A percentile compares a stretch with the other conserved stretches of the same genome.
phyloP scores from a whole-genome alignment of 306 rosid genomes.

The Morella rubra region DNA sequence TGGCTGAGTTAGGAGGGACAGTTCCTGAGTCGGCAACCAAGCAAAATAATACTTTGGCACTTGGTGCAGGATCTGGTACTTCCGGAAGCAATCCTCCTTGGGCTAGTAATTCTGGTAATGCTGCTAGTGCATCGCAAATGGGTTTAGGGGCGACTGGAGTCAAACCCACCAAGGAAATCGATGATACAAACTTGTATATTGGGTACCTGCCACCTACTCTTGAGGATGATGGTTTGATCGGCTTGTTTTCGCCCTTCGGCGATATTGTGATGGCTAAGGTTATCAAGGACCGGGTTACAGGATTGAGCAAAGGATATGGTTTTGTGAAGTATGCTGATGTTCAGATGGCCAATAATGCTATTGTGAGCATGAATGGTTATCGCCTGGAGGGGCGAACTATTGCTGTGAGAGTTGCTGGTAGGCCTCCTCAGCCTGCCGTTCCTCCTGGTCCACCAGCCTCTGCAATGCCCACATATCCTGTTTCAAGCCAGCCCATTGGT shows the following conservation, averaged over 20 bases:
- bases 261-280: constrained; percentile 98
- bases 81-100: constrained; percentile 90
- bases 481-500: constrained; percentile 67
- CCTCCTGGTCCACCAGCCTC: constrained; percentile 89
- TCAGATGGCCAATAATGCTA: constrained; percentile 93
- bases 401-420: constrained; percentile 98
- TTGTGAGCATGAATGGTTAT: constrained; percentile 83
- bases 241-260: constrained; percentile 86
- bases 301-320: constrained; percentile 94
- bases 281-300: constrained; percentile 78
- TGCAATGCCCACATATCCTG: constrained; percentile 67
- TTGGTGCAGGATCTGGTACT: constrained; percentile 58
- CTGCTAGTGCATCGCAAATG: constrained; percentile 48
- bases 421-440: constrained; percentile 91
- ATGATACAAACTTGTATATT: constrained; percentile 90
- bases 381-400: constrained; percentile 91
- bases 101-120: constrained; percentile 55
- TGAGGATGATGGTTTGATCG: constrained; percentile 85
- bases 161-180: constrained; percentile 78
- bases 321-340: constrained; percentile 90
- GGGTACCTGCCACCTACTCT: constrained; percentile 94
- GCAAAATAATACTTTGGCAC: constrained; percentile 43
- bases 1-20: constrained; percentile 83
- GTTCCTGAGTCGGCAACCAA: constrained; percentile 62
- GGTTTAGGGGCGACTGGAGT: constrained; percentile 66